Evolutionary conservation across 2,329 filamentous ascomycete genomes (phyloP), one percentile per base, ranked within the genome.

Genomic region (Ambrosiella cleistominuta): DNA sequence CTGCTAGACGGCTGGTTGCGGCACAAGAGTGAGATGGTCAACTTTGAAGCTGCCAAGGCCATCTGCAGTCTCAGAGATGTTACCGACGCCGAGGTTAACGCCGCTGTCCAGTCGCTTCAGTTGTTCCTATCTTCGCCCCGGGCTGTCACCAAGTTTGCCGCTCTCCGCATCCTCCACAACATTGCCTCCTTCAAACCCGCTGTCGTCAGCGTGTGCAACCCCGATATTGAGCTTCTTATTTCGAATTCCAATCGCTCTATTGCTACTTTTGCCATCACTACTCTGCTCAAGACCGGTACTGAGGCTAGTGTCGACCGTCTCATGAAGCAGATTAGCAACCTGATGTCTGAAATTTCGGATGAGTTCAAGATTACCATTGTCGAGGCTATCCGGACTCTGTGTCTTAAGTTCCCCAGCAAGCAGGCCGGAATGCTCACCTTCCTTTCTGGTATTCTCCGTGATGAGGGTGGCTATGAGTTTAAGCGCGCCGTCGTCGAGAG

Each of bases 351-450:
- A 71, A 97, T 97, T 64, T 96, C 91, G 6, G 93, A 98, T 68
- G 93, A 98, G 71, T 98, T 98, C 78, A 98, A 97, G 77, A 95
- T 98, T 64, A 98, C 93, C n/a, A 95, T 98, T 66, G 91, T 98
- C 49, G 93, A 98, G 71, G 93, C 93, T 47, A 96, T 98, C 67
- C 86, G 93, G 61, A 97, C 93, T 2, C 75, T 98, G 45, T 97
- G 91, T 69, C 76, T 98, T 65, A 98, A 98, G 73, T 98, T 98
- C 74, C 93, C 93, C 39, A 90, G 81, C 74, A 98, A 98, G 74
- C 93, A 98, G 72, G 91, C 91, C 52, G 90, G 89, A 62, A 97
- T 98, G 90, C 82, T 98, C 56, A 82, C 88, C 55, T 98, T 98
- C 81, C 80, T 98, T 53, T 95, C 91, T 66, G 88, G 90, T n/a